Base-by-base conservation (phyloP, 1,284 basidiomycete species). In the Microbotryum violaceum region DNA sequence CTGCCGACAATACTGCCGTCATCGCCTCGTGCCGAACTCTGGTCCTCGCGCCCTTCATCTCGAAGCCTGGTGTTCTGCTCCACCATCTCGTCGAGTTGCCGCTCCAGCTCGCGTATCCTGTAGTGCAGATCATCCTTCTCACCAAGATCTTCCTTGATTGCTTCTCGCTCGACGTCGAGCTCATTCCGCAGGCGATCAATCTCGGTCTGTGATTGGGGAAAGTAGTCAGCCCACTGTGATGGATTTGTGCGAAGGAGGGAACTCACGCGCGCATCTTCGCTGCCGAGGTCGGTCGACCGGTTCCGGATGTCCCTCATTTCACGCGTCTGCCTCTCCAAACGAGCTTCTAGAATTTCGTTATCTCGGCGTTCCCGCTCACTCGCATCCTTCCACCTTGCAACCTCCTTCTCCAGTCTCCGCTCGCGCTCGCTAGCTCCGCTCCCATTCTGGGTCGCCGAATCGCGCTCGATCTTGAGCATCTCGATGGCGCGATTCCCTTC, bases 401-500 rank as follows among this genome's bases (percentile, higher is more conserved):
- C 49, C 50, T 63, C 56, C 54, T 57, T 60, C 59, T 60, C 60
- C 33, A 54, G 21, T 31, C 60, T 56, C 27, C 51, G 14, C 50
- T 60, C 62, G 52, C 54, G 31, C 27, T 42, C 37, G 37, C 62
- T 63, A 71, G 71, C 62, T 70, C 52, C 67, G 70, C 73, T 50
- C 49, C 61, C 47, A 56, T 64, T 48, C 67, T 73, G 27, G 60
- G 64, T 67, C 27, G 70, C 72, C 49, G 73, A 61, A 50, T 79
- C 80, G 42, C 71, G 64, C 58, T 80, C 80, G 6, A 79, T 78
- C 48, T 82, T 82, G 67, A 88, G 83, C n/a, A 82, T 77, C 60
- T 89, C 86, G 37, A 92, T 77, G 63, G 89, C 88, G 52, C 83
- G 82, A 73, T 93, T 86, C 23, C 89, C 82, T 71, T 92, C 89